Evolutionary conservation across 73 alveolate species (phyloP), one percentile per base, ranked within the genome.

Genomic region (Breviolum minutum): DNA sequence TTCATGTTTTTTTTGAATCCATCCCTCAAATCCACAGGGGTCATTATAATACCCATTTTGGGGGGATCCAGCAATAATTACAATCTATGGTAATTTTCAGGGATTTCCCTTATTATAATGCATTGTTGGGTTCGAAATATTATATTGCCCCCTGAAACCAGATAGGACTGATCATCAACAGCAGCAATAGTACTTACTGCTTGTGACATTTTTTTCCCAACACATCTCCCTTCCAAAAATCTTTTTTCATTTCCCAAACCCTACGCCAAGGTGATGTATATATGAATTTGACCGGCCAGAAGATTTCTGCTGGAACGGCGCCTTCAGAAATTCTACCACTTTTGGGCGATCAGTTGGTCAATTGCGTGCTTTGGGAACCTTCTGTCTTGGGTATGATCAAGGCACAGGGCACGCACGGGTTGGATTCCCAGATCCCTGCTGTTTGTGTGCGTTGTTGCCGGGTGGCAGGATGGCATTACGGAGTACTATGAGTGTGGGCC

Each of bases 401-500:
- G 97, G 97, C 95, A 77, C 32, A 12, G 61, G 12, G 87, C 61
- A 29, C 63, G n/a, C n/a, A n/a, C 54, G 0, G 54, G 54, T 0
- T 40, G 54, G 54, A 40, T 40, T 3, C 54, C 54, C 54, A 40
- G n/a, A n/a, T n/a, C n/a, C n/a, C 54, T 40, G 54, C 54, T 71
- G 81, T 71, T 77, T 24, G 2, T 8, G 48, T 77, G 14, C 48
- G 22, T 27, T 54, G 92, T 40, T 60, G 12, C 54, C 82, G 24
- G 5, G 30, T 32, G 14, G 30, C 61, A 92, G 98, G 98, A 92
- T 60, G 90, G 98, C 79, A 48, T 94, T 12, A 27, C 84, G 48
- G 94, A 94, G 66, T 94, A 63, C 99, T 94, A 63, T 32, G 99
- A 94, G 99, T 79, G 99, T 32, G 99, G 99, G 30, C 94, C 99